Base-by-base conservation (phyloP, 2,329 filamentous ascomycete species). In the Paracoccidioides brasiliensis region DNA sequence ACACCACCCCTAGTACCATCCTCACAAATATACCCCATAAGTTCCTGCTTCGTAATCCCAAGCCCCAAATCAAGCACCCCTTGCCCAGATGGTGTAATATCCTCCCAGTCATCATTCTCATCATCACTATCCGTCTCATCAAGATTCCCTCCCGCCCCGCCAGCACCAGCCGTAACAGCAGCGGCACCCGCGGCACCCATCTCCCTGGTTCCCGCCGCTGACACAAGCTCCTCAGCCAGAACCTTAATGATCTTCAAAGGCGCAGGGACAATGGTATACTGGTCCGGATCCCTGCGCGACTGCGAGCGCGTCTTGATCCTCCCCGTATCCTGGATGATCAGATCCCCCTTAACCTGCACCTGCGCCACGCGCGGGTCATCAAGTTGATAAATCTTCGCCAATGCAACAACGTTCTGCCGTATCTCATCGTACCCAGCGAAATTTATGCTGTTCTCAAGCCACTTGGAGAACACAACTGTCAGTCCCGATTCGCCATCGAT, bases 401-500 rank as follows among this genome's bases (percentile, higher is more conserved):
- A 79, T 5, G 93, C 93, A 63, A 95, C 91, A 57, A 96, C 88
- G 66, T 97, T 98, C 70, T 96, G 89, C 63, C 90, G 82, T 63
- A 97, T 97, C 70, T 96, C 91, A 64, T 97, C 90, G 64, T 96
- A 98, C 10, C 93, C 93, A n/a, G 90, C 90, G 72, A 98, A 98
- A 70, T 86, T 95, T 70, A 95, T 81, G 3, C 90, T 95, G 71
- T 97, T 95, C 74, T 97, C 93, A 0, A 98, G 77, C 93, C 93
- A 98, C 72, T 97, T 96, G 71, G 84, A 80, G 61, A 97, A 75
- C 3, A 98, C 93, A 30, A 96, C 84, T 60, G 90, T 82, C 6
- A 98, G 75, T n/a, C 90, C 93, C 64, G 80, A 94, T 57, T 70
- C 64, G 8, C 84, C 84, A 50, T 82, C 81, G 61, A 97, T 86